Base-by-base conservation (phyloP, 176 grass and related monocot species). In the bread wheat (Triticum aestivum) region DNA sequence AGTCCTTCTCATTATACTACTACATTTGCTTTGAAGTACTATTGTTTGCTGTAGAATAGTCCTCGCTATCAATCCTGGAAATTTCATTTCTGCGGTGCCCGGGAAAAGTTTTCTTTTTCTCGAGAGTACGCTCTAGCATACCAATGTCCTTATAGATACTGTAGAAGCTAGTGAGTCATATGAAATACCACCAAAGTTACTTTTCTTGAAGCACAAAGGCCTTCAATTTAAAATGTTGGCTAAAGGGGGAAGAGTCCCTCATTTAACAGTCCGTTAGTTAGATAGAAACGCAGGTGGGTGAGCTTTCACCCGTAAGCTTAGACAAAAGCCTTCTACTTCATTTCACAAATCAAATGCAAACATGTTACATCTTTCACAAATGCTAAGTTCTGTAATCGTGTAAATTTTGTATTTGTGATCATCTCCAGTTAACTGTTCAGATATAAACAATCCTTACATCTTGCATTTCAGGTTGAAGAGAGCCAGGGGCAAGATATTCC, bases 391-490 rank as follows among this genome's bases (percentile, higher is more conserved):
- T 69, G 8, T 61, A 59, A 68, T 65, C 18, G 12, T 71, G 52
- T 63, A 44, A 10, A 79, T 52, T 61, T 44, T 34, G 11, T 23
- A n/a, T 61, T 24, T 42, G 79, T 15, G 21, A 2, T 74, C 56
- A 44, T 80, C 47, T 49, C 27, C 62, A 37, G 2, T 71, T 78
- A 61, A 80, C 9, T 30, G 67, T 73, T 78, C 61, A 23, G 83
- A 84, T 38, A 37, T 41, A 73, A 84, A 27, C 65, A 64, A 45
- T 79, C 4, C 10, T 74, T 78, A 21, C 3, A 17, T 80, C 47
- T 41, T 41, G 67, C 69, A 75, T 74, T 85, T 44, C 72, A 90
- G 91, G 78, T 13, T n/a, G 66, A 74, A 68, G 51, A 21, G 30
- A 42, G 44, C 45, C 42, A 74, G 68, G 66, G 3, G 32, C 21